Evolutionary conservation across 805 yeast genomes (phyloP).

Genomic region (Teunomyces stri): DNA sequence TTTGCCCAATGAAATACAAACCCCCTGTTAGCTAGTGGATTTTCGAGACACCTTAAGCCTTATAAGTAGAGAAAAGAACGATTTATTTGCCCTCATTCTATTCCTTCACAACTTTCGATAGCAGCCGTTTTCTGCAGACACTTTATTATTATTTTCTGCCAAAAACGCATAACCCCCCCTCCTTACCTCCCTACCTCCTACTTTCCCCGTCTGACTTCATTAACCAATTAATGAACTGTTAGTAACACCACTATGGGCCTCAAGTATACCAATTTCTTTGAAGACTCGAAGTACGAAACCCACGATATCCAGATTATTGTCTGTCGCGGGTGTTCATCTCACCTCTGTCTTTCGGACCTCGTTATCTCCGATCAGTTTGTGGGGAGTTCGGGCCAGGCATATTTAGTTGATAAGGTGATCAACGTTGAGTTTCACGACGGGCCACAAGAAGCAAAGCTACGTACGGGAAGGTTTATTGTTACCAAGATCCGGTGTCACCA

Average conservation of each 20-base stretch:
- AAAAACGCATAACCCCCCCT: no score
- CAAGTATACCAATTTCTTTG: constrained; percentile 39
- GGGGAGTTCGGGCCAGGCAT: constrained; percentile 42
- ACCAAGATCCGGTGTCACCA: constrained; percentile 39
- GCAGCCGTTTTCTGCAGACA: constrained; percentile 1
- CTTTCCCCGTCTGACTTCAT: no score
- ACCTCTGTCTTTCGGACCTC: constrained; percentile 36
- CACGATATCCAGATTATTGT: constrained; percentile 38
- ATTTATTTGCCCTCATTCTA: background rate
- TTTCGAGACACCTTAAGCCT: no score
- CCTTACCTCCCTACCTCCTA: no score
- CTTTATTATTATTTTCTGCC: constrained; percentile 1
- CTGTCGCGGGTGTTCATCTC: constrained; percentile 40
- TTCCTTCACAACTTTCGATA: background rate
- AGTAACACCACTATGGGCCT: constrained; percentile 33
- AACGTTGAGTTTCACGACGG: constrained; percentile 27
- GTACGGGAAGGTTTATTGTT: constrained; percentile 38
- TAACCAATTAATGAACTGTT: background rate
- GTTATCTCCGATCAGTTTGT: constrained; percentile 37
- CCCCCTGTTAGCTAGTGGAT: no score
- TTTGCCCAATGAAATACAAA: background rate
- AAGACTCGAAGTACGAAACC: constrained; percentile 32
- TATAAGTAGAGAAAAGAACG: no score
- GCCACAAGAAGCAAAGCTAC: constrained; percentile 35
- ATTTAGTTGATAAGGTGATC: constrained; percentile 38